Base-by-base conservation (phyloP, 2,329 filamentous ascomycete species). In the Xylaria hypoxylon region DNA sequence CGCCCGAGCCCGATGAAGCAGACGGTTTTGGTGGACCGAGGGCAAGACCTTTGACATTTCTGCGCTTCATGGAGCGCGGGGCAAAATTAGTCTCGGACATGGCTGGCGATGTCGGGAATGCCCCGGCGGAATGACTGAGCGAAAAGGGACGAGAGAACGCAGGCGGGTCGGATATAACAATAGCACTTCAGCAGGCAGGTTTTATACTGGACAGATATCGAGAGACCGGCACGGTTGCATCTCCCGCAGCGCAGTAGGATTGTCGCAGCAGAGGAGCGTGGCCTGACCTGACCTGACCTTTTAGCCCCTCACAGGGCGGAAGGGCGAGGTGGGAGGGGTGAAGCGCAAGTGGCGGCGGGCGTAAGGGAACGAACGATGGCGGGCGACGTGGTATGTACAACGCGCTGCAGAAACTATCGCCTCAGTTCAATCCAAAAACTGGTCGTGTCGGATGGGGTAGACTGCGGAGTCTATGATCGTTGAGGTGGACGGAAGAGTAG, bases 21-120 rank as follows among this genome's bases (percentile, higher is more conserved):
- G 89, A 83, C 56, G 88, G 84, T 68, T 93, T 93, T 47, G 93
- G 90, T 52, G 91, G 86, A 26, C 91, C 89, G 77, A 99, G 85
- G 72, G 94, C 94, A 57, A 99, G 90, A 42, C 94, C 95, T 84
- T 98, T 98, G 80, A 97, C 92, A 79, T 99, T 99, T 88, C 98
- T 97, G 86, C 95, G 91, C 90, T 97, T 98, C 90, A 99, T 92
- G 68, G 96, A 96, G 81, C 88, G 87, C 81, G 87, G 87, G 70
- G 87, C 86, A 73, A 90, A 89, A 38, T 65, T 70, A 52, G 81
- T 77, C 75, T 90, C 88, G 74, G 86, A 85, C 89, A 90, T 90
- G 77, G 71, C 79, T 78, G 73, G 69, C 62, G 66, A 59, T 59
- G 63, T 60, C 40, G 68, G 44, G 61, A 53, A 57, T 28, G 51